Evolutionary conservation across 768 basidiomycete genomes (phyloP), one percentile per base, ranked within the genome.

Genomic region (Suillus plorans): DNA sequence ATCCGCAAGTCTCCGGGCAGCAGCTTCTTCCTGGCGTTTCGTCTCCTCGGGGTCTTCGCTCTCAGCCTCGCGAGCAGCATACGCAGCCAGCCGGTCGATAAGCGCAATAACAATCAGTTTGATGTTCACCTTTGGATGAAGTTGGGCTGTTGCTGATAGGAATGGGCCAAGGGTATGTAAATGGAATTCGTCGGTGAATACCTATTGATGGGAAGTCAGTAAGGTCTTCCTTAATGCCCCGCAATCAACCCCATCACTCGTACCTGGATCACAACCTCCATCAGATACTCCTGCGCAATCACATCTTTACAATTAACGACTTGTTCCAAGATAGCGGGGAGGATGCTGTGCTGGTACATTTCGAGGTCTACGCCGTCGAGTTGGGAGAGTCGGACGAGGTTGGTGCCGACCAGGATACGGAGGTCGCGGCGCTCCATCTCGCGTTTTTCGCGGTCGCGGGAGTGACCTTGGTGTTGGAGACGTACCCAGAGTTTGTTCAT

Each of bases 401-500:
- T 99, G 20, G 97, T 99, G 28, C 97, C 97, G 65, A 99, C 97
- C 37, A 99, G 83, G 66, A 99, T 99, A 5, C 97, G 89, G 61
- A 99, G 80, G 69, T 99, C 97, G 65, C 91, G 88, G 37, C 97
- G 89, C 74, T 99, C 97, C 82, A 97, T 82, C 76, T 99, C 97
- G 61, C 97, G 91, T 77, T 97, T 97, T 75, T 99, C 97, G 61
- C 96, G 88, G 75, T 99, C 97, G 56, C 95, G 87, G 1, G 95
- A 97, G 72, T 99, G 96, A 0, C 97, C 97, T 72, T 97, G 94
- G 72, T 99, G 97, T 76, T 99, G 97, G 13, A 99, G 84, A 47
- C 97, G 92, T 3, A 99, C 97, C 97, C 97, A 99, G 28, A 99
- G 89, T 76, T 99, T 99, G 85, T 99, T 99, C 97, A 99, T 99